Percentiles rank a stretch among this genome's conserved stretches.
Conservation (phyloP, 2,329 filamentous ascomycete species). For the Aspergillus vadensis region DNA sequence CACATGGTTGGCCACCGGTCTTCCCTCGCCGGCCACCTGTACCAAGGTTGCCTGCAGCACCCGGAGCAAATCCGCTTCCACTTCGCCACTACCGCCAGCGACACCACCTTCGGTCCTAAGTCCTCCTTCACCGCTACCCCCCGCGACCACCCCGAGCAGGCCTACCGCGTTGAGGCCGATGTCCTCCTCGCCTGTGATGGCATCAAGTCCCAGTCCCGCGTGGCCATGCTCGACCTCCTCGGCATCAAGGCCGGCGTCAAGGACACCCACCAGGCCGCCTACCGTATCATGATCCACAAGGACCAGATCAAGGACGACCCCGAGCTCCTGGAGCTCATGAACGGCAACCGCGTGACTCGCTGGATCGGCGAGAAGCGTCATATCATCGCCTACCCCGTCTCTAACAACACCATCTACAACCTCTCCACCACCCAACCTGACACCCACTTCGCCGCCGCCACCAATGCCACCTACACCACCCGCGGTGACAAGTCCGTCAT, state of each 20-base stretch:
- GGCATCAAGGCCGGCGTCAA: conserved; percentile 44
- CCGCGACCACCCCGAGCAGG: conserved; percentile 50
- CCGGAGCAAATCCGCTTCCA: conserved; percentile 64
- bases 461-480: conserved; percentile 64
- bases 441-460: conserved; percentile 59
- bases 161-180: conserved; percentile 55
- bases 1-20: conserved; percentile 80
- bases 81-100: conserved; percentile 61
- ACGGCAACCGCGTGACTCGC: conserved; percentile 59
- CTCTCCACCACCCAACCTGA: conserved; percentile 65
- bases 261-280: conserved; percentile 57
- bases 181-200: conserved; percentile 58
- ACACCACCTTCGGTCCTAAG: conserved; percentile 62
- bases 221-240: conserved; percentile 44
- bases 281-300: conserved; percentile 56
- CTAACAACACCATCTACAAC: conserved; percentile 67
- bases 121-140: conserved; percentile 63
- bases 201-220: conserved; percentile 53
- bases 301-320: conserved; percentile 51
- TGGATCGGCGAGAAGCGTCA: conserved; percentile 69
- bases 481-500: conserved; percentile 63
- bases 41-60: conserved; percentile 67
- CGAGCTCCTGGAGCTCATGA: conserved; percentile 58
- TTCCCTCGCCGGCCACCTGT: conserved; percentile 69
- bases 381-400: conserved; percentile 68